A percentile compares a stretch with the other conserved stretches of the same genome.
Conservation (phyloP, 179 eudicot species). For the Drosera spatulata region DNA sequence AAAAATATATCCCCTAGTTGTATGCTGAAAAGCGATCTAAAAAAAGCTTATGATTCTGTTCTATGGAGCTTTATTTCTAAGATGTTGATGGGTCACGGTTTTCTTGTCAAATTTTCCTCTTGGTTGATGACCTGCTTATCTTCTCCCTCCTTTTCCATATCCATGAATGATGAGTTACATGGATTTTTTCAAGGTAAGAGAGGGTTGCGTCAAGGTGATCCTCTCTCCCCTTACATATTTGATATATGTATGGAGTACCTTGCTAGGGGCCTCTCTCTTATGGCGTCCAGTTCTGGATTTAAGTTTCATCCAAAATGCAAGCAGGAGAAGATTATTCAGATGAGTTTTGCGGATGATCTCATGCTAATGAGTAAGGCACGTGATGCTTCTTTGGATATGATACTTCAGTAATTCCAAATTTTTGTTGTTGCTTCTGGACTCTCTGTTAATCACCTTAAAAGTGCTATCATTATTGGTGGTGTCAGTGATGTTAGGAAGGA, state of each 20-base stretch:
- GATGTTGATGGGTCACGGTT: background rate
- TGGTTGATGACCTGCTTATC: background rate
- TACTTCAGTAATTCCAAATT: too few species aligned
- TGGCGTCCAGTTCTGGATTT: background rate
- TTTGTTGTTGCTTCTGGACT: too few species aligned
- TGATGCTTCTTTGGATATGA: too few species aligned
- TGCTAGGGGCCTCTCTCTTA: background rate
- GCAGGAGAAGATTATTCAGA: background rate
- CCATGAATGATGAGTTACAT: background rate
- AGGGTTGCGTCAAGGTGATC: too few species aligned
- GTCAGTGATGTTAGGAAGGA: too few species aligned
- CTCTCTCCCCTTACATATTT: constrained; percentile 1
- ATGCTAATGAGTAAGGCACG: too few species aligned
- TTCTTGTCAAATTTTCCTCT: background rate
- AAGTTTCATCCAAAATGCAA: background rate
- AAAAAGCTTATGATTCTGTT: background rate
- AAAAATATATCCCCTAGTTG: background rate
- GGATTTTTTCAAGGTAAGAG: background rate
- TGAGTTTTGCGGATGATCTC: background rate
- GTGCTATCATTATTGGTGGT: too few species aligned
- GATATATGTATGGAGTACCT: too few species aligned
- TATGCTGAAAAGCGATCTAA: background rate
- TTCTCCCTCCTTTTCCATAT: background rate
- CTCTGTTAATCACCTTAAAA: too few species aligned
- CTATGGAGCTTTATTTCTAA: background rate